phyloP scores from a whole-genome alignment of 129 eudicot genomes.

The Saposhnikovia divaricata region DNA sequence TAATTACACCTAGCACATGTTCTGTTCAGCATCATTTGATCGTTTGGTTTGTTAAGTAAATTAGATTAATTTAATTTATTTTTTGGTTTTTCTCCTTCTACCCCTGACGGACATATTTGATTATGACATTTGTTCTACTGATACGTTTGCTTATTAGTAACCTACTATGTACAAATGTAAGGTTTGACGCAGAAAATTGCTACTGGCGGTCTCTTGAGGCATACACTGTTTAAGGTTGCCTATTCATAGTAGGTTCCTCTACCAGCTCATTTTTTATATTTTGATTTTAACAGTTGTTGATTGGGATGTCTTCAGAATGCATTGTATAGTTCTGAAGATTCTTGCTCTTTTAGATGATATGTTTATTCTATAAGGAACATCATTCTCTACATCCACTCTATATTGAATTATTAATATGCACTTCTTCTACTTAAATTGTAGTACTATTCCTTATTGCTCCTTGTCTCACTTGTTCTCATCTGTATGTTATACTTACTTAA shows the following conservation, averaged over 20 bases:
- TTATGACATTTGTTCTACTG: background rate
- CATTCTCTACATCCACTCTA: background rate
- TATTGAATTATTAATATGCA: background rate
- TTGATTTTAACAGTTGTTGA: background rate
- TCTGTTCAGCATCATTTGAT: slow-evolving; percentile 1
- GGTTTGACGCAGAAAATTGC: slow-evolving; percentile 77
- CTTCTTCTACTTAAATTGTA: background rate
- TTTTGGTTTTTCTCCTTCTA: background rate
- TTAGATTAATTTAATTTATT: background rate
- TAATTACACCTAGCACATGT: background rate
- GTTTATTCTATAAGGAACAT: slow-evolving; percentile 1
- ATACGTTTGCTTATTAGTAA: slow-evolving; percentile 7
- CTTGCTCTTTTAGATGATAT: background rate
- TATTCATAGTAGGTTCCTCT: slow-evolving; percentile 53
- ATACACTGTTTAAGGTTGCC: slow-evolving; percentile 63
- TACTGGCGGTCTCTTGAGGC: slow-evolving; percentile 63
- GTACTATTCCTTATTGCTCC: background rate
- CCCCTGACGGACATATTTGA: background rate
- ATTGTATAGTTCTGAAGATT: background rate
- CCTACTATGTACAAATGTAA: slow-evolving; percentile 21
- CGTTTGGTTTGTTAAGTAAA: background rate
- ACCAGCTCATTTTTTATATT: background rate
- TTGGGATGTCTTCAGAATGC: background rate
- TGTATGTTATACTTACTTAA: background rate
- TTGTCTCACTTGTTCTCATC: background rate